Evolutionary conservation across 2,329 filamentous ascomycete genomes (phyloP).

Genomic region (Hypomyces perniciosus): DNA sequence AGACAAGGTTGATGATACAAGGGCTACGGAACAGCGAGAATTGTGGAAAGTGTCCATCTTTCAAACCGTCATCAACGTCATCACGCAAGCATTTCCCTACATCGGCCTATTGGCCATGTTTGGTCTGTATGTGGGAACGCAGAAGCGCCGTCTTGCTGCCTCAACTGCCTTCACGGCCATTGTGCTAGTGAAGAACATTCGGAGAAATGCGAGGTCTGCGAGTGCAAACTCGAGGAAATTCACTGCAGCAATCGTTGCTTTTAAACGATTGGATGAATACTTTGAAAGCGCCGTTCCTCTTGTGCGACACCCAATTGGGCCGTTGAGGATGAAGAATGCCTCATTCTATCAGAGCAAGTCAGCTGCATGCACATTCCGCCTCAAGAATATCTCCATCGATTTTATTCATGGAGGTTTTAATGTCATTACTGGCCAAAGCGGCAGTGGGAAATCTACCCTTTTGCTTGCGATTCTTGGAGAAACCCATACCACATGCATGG

Average conservation of each 20-base stretch:
- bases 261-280: conserved; percentile 48
- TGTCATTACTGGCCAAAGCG: conserved; percentile 46
- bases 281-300: conserved; percentile 45
- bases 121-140: conserved; percentile 42
- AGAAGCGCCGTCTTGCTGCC: conserved; percentile 42
- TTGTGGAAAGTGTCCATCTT: conserved; percentile 48
- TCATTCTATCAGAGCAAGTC: conserved; percentile 44
- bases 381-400: conserved; percentile 41
- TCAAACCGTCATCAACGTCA: conserved; percentile 39
- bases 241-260: conserved; percentile 34
- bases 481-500: conserved; percentile 35
- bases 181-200: conserved; percentile 45
- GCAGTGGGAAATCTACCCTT: conserved; percentile 50
- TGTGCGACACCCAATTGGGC: conserved; percentile 41
- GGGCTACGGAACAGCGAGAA: conserved; percentile 46
- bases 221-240: conserved; percentile 34
- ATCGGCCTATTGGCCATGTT: conserved; percentile 49
- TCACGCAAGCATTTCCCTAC: conserved; percentile 47
- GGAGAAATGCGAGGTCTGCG: conserved; percentile 44
- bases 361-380: conserved; percentile 36
- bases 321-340: conserved; percentile 38
- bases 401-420: conserved; percentile 48
- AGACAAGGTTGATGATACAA: conserved; percentile 43
- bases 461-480: conserved; percentile 49
- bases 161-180: conserved; percentile 53